phyloP scores from a whole-genome alignment of 139 green algal genomes.

The Auxenochlorella pyrenoidosa region DNA sequence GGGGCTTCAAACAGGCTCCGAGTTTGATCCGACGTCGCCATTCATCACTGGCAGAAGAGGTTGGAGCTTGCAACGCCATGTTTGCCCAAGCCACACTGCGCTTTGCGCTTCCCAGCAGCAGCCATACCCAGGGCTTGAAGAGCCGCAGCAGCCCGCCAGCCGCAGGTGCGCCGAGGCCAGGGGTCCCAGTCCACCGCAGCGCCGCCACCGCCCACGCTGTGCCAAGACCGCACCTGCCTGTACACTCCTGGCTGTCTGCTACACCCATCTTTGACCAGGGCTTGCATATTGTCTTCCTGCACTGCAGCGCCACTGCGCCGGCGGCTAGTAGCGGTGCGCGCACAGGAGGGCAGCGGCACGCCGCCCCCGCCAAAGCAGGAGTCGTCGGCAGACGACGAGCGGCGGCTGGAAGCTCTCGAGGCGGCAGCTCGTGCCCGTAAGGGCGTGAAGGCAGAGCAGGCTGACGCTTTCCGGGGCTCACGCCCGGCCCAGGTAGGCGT shows the following conservation, averaged over 20 bases:
- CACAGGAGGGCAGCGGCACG: slow-evolving; percentile 13
- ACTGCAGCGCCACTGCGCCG: not conserved
- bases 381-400: slow-evolving; percentile 36
- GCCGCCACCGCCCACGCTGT: no score
- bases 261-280: not conserved
- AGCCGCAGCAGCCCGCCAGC: not conserved
- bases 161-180: not conserved
- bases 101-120: no score
- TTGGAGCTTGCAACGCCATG: no score
- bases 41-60: no score
- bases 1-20: no score
- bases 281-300: not conserved
- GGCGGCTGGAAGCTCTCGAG: slow-evolving; percentile 52
- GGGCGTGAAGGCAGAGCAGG: slow-evolving; percentile 41
- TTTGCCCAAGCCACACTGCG: no score
- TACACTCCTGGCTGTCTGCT: no score
- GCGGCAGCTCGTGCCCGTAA: slow-evolving; percentile 17
- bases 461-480: not conserved
- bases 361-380: slow-evolving; percentile 27
- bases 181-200: not conserved
- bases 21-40: no score
- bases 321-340: not conserved
- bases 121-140: not conserved
- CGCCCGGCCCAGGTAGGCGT: not conserved
- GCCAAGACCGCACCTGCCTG: not conserved